Base-by-base conservation (phyloP, 2,329 filamentous ascomycete species). In the Aspergillus novoparasiticus region DNA sequence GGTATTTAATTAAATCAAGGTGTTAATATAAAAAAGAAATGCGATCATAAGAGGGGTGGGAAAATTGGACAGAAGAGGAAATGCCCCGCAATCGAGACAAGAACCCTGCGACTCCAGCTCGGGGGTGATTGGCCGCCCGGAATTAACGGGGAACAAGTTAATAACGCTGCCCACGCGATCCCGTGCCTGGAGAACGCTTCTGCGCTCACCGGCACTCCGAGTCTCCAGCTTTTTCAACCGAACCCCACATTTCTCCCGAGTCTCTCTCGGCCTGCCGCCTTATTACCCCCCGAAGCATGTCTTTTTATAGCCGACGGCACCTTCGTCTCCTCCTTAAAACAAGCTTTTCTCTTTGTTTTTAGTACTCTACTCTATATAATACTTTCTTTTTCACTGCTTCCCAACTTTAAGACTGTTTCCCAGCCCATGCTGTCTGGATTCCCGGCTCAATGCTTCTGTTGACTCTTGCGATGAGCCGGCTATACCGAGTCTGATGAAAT, bases 241-340 rank as follows among this genome's bases (percentile, higher is more conserved):
- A 55, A 55, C 51, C 51, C 51, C 51, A 55, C 51, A 55, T 55
- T 55, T 55, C 32, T 55, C 51, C 51, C 51, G 32, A 55, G 48
- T 55, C 32, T 36, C 48, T 51, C 51, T 55, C 51, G 51, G 51
- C 32, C 51, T 55, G 51, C 51, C 51, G 51, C 51, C 3, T 36
- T n/a, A 23, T 55, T 23, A 21, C 12, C 32, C 21, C 21, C n/a
- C 11, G n/a, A 14, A 11, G 2, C 11, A 19, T 10, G 14, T 39
- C 14, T 39, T 32, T 36, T 39, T 55, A 55, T 39, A 51, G 28
- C 48, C 48, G 48, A 51, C 26, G 14, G 26, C 23, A 50, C 12
- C 26, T 9, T 50, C 12, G 12, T 54, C 4, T 23, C 8, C 28
- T 53, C 21, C 23, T 34, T 12, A 6, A 36, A 36, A 36, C 45